phyloP scores from a whole-genome alignment of 805 yeast genomes.

The Komagataella populi region DNA sequence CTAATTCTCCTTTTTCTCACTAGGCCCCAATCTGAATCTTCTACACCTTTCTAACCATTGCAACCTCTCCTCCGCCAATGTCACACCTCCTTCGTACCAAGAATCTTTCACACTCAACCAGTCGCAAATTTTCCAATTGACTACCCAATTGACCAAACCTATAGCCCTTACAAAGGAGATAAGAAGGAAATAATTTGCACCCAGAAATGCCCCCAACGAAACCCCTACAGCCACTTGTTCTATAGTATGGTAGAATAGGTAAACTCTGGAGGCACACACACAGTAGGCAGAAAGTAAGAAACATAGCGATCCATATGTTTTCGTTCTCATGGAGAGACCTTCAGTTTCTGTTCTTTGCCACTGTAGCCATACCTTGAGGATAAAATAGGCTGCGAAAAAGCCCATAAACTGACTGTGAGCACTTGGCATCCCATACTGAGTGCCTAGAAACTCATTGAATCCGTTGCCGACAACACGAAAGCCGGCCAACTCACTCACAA shows the following conservation, averaged over 20 bases:
- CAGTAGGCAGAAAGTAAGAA: conserved; percentile 18
- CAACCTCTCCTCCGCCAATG: not conserved
- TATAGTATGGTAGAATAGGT: conserved; percentile 62
- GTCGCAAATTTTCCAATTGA: conserved; percentile 41
- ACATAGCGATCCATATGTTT: conserved; percentile 15
- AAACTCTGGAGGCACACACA: conserved; percentile 61
- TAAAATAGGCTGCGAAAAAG: conserved; percentile 48
- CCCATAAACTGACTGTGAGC: conserved; percentile 97
- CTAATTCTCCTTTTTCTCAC: not conserved
- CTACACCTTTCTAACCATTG: not conserved
- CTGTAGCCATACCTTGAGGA: conserved; percentile 27
- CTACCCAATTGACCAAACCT: conserved; percentile 55
- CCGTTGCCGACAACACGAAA: conserved; percentile 12
- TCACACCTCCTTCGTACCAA: conserved; percentile 9
- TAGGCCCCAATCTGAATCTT: not conserved
- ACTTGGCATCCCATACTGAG: conserved; percentile 91
- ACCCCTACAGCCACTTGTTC: conserved; percentile 69
- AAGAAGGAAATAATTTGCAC: conserved; percentile 39
- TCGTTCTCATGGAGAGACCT: conserved; percentile 13
- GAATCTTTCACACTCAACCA: conserved; percentile 48
- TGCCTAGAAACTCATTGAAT: conserved; percentile 18
- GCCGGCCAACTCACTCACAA: conserved; percentile 6
- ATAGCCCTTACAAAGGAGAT: conserved; percentile 44
- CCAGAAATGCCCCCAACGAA: conserved; percentile 45
- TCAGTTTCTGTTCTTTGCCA: conserved; percentile 17